Conservation (phyloP, 2,329 filamentous ascomycete genomes). For the Hymenoscyphus fructigenus region DNA sequence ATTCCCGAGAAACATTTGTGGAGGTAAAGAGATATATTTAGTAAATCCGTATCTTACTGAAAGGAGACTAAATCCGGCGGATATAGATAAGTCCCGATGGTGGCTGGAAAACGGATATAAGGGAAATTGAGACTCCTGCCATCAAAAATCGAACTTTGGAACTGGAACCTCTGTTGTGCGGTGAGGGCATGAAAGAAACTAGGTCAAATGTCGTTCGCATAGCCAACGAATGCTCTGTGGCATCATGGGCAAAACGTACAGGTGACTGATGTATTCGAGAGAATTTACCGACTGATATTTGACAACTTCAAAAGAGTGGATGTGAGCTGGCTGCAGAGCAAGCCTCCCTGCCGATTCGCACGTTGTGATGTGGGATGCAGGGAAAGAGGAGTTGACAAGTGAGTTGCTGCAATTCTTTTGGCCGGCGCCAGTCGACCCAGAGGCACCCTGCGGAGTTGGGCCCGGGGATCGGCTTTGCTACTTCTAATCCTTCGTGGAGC, state of each 20-base stretch:
- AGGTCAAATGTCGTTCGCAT: neutral
- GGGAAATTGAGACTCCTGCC: too few species aligned
- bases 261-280: neutral
- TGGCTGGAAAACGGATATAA: neutral
- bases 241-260: neutral
- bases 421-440: neutral
- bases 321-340: neutral
- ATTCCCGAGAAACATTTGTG: neutral
- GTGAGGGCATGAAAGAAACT: too few species aligned
- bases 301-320: neutral
- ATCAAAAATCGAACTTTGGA: too few species aligned
- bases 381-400: neutral
- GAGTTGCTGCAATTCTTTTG: neutral
- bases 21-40: neutral
- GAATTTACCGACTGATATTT: neutral
- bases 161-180: too few species aligned
- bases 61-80: neutral
- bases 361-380: neutral
- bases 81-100: neutral
- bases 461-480: neutral
- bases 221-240: neutral
- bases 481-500: neutral
- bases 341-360: slow-evolving; percentile 1
- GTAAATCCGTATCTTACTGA: neutral
- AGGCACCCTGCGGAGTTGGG: neutral